phyloP scores from a whole-genome alignment of 352 stramenopile species.

The Pythium sukuiense region DNA sequence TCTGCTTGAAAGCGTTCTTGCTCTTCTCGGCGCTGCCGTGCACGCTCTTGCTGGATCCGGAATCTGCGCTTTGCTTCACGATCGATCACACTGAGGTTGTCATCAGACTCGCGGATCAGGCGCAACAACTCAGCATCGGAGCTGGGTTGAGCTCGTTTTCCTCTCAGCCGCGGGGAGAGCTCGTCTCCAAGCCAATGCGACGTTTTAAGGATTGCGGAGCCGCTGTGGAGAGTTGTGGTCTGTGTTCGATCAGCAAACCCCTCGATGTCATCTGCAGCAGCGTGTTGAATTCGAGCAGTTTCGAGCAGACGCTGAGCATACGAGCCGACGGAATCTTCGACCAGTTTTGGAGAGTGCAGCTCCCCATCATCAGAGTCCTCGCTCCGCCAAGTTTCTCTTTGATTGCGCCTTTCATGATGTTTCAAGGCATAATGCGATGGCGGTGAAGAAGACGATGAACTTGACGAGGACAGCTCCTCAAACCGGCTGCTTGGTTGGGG shows the following conservation, averaged over 20 bases:
- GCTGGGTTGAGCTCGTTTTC: not conserved
- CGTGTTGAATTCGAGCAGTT: not conserved
- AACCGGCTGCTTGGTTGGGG: conserved; percentile 7
- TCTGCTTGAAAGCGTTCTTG: conserved; percentile 15
- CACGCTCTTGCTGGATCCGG: conserved; percentile 40
- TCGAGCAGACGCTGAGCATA: conserved; percentile 19
- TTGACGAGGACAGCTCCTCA: conserved; percentile 19
- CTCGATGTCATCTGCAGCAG: not conserved
- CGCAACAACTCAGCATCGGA: conserved; percentile 33
- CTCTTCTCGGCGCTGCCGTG: conserved; percentile 13
- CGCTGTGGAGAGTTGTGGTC: not conserved
- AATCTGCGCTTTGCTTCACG: conserved; percentile 50
- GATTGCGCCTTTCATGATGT: not conserved
- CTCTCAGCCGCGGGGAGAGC: not conserved
- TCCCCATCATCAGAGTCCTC: not conserved
- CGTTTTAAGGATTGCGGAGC: not conserved
- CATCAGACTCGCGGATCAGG: conserved; percentile 57
- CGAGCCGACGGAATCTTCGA: conserved; percentile 9
- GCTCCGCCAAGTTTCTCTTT: not conserved
- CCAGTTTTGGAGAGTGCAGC: conserved; percentile 10
- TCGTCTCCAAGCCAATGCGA: conserved; percentile 4
- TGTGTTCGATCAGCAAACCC: too few relatives aligned
- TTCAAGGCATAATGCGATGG: not conserved
- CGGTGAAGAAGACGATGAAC: conserved; percentile 1
- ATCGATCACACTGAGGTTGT: conserved; percentile 76